These are phyloP conservation scores for Sicyos baderoa DNA, from an alignment of 306 rosid genomes.

Conservation along the genomic window DNA sequence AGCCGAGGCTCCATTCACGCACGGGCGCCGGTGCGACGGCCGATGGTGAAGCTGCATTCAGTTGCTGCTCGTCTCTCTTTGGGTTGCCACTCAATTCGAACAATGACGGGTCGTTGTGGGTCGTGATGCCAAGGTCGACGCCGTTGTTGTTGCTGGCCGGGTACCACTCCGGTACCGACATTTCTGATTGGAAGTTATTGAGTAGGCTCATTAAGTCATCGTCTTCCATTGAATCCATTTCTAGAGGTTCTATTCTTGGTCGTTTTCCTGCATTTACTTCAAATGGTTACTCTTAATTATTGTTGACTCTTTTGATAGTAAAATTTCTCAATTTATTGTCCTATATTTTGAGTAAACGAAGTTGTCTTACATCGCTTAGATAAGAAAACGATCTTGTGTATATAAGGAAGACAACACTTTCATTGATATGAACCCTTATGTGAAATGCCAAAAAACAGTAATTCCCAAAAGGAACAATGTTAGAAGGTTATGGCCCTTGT, in stretches of 20 bases:
- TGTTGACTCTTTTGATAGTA: neutral
- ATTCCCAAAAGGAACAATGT: too few relatives aligned
- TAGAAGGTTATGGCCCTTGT: too few relatives aligned
- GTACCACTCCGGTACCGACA: conserved; percentile 55
- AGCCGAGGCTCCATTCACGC: conserved; percentile 24
- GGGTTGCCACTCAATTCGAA: conserved; percentile 1
- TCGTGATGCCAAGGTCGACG: neutral
- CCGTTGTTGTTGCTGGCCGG: neutral
- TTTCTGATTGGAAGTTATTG: conserved; percentile 35
- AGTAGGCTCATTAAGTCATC: conserved; percentile 70
- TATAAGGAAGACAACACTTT: too few relatives aligned
- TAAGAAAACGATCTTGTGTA: too few relatives aligned
- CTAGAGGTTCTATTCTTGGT: conserved; percentile 30
- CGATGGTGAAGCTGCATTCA: conserved; percentile 5
- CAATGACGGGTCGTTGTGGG: conserved; percentile 16
- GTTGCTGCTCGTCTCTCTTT: conserved; percentile 22
- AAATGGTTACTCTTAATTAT: neutral
- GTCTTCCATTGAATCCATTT: conserved; percentile 48
- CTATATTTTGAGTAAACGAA: too few relatives aligned
- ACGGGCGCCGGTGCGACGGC: neutral
- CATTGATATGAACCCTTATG: too few relatives aligned
- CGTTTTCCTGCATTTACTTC: conserved; percentile 31
- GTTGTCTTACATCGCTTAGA: too few relatives aligned
- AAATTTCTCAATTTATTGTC: too few relatives aligned
- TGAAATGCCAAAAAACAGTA: too few relatives aligned